Evolutionary conservation across 352 stramenopile genomes (phyloP).

Genomic region (Phytophthora chlamydospora): DNA sequence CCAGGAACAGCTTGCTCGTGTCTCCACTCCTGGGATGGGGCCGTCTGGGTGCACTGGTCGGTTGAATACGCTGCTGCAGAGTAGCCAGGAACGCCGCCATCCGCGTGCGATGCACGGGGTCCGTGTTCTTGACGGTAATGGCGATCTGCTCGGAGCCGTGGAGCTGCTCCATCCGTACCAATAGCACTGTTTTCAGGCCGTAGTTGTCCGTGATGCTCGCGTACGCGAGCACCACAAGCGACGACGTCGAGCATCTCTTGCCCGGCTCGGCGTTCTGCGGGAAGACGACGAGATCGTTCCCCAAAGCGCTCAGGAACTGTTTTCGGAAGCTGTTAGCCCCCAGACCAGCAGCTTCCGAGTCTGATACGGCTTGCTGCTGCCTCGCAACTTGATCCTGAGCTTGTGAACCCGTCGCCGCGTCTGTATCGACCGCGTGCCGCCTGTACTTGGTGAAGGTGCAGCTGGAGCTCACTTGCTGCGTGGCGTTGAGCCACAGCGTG

Average conservation of each 20-base stretch:
- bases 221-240: conserved; percentile 62
- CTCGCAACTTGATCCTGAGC: neutral
- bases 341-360: neutral
- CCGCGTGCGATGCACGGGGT: conserved; percentile 54
- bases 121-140: conserved; percentile 73
- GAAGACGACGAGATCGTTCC: conserved; percentile 68
- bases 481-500: conserved; percentile 66
- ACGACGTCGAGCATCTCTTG: conserved; percentile 31
- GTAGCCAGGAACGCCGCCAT: conserved; percentile 59
- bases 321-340: conserved; percentile 43
- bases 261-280: conserved; percentile 16
- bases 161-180: conserved; percentile 72
- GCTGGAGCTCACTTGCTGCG: conserved; percentile 56
- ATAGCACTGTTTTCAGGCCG: conserved; percentile 51
- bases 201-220: conserved; percentile 53
- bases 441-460: conserved; percentile 59
- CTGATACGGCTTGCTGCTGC: neutral
- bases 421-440: neutral
- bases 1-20: conserved; percentile 60
- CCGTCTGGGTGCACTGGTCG: conserved; percentile 43
- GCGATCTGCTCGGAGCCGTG: conserved; percentile 71
- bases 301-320: conserved; percentile 56
- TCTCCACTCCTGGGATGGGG: conserved; percentile 48
- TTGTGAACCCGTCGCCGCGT: neutral
- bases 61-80: conserved; percentile 72